Base-by-base conservation (phyloP, 164 flowering plant genomes). In the Echeveria elegans region DNA sequence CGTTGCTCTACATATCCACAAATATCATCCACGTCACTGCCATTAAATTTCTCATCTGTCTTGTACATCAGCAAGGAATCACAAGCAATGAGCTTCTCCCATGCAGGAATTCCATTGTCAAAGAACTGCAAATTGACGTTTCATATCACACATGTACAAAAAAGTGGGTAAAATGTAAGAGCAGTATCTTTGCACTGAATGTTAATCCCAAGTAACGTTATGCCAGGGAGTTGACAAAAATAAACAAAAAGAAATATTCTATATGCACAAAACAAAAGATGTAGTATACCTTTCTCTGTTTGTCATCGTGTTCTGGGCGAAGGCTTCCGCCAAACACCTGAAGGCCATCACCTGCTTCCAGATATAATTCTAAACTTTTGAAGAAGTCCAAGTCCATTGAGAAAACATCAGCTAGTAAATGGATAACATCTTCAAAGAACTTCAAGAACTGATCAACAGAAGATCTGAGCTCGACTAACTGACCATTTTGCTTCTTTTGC, bases 351-450 rank as follows among this genome's bases (percentile, higher is more conserved):
- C 63, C 68, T 66, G 63, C 68, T 58, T 85, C 74, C 71, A 81
- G 62, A 64, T 73, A 75, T 52, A 82, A 76, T 47, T 74, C 73
- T 67, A 88, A 71, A 70, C 76, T 70, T 16, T 71, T 70, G 63
- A 88, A 71, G 72, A 79, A 74, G 66, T 83, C 90, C 77, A 81
- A 45, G 47, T 88, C 90, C 72, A 76, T 78, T 23, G 80, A 67
- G 63, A 82, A 77, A 74, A 78, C 75, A 77, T 72, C 76, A 28
- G 65, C 75, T 19, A 88, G 64, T 58, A 80, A 50, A 71, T 66
- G 63, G 53, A 68, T 59, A 41, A 84, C 64, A 67, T 77, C 81
- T 76, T 48, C 58, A 63, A 83, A 77, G 30, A 75, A 82, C 65
- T 74, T 73, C 70, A 71, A 71, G 56, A 89, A 78, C 64, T 79